Evolutionary conservation across 148 eudicot genomes (phyloP), one percentile per base, ranked within the genome.

Genomic region (Rhododendron ovatum): DNA sequence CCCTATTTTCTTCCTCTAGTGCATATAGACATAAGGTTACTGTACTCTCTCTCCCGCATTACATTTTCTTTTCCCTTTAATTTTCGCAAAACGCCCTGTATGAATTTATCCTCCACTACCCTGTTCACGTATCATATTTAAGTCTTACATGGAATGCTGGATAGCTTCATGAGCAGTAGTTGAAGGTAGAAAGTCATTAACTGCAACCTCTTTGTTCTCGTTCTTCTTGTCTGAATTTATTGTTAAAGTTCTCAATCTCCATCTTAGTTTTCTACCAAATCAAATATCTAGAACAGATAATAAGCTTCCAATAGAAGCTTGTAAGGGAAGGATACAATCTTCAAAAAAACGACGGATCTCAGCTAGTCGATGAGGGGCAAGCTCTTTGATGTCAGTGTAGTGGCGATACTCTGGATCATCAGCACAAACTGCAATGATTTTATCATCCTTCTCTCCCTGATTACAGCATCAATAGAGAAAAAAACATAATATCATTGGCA

Each of bases 361-460:
- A 82, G 91, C 85, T 67, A 95, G 87, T 82, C 97, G 96, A 89
- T 94, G 98, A 43, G 98, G 98, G 17, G 98, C 88, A 33, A 95
- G 95, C 80, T 95, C 90, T 53, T 90, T 88, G 85, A 95, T 94
- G 83, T 94, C 96, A 74, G 91, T 93, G 88, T 89, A 94, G 87
- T 92, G 93, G n/a, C 93, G 89, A 83, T 94, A 95, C 88, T 93
- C 97, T 63, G 97, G 98, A 88, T 95, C 98, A 82, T 95, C 96
- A 63, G 96, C 95, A 90, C 98, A 94, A 65, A 95, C 98, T 83
- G 98, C 98, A 76, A 95, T 94, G 63, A 95, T 94, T 89, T 95
- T 95, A 77, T 95, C 98, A 88, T 95, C 98, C 82, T 90, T 93
- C 88, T 95, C 98, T 28, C 98, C 98, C 98, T 95, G 82, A n/a